Conservation (phyloP, 768 basidiomycete genomes). For the Podaxis sp. region DNA sequence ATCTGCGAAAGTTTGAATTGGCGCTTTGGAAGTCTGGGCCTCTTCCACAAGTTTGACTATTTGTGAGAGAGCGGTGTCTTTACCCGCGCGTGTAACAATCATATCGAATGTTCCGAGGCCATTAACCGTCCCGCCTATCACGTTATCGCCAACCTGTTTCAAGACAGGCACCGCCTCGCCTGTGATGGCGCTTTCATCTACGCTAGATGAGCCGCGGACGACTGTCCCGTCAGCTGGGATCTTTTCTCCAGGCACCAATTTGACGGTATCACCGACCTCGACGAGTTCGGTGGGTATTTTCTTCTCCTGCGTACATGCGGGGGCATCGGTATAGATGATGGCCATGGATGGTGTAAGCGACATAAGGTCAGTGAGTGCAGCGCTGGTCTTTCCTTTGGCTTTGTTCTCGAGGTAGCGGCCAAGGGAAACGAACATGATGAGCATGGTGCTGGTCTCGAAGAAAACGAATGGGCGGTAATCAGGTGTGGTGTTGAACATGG, state of each 20-base stretch:
- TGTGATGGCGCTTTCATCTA: conserved; percentile 96
- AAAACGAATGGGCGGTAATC: conserved; percentile 82
- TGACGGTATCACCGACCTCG: conserved; percentile 89
- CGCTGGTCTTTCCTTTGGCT: conserved; percentile 96
- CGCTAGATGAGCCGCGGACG: conserved; percentile 74
- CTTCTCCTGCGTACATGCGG: conserved; percentile 78
- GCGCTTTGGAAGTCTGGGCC: conserved; percentile 96
- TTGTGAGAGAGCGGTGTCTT: conserved; percentile 93
- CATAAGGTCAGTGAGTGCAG: conserved; percentile 96
- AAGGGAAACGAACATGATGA: conserved; percentile 94
- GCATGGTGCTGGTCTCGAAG: conserved; percentile 99
- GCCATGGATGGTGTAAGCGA: conserved; percentile 93
- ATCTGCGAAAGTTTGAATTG: conserved; percentile 97
- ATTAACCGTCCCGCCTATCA: conserved; percentile 97
- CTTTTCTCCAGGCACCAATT: conserved; percentile 95
- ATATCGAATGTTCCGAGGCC: conserved; percentile 97
- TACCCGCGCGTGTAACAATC: conserved; percentile 90
- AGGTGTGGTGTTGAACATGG: conserved; percentile 58
- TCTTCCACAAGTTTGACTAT: conserved; percentile 97
- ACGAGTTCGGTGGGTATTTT: conserved; percentile 92
- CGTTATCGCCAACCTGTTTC: conserved; percentile 78
- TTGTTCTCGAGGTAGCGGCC: conserved; percentile 95
- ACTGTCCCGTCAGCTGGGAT: conserved; percentile 95
- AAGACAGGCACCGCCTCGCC: conserved; percentile 89
- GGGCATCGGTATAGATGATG: conserved; percentile 87